Evolutionary conservation across 352 stramenopile genomes (phyloP).

Genomic region (Peronospora destructor): DNA sequence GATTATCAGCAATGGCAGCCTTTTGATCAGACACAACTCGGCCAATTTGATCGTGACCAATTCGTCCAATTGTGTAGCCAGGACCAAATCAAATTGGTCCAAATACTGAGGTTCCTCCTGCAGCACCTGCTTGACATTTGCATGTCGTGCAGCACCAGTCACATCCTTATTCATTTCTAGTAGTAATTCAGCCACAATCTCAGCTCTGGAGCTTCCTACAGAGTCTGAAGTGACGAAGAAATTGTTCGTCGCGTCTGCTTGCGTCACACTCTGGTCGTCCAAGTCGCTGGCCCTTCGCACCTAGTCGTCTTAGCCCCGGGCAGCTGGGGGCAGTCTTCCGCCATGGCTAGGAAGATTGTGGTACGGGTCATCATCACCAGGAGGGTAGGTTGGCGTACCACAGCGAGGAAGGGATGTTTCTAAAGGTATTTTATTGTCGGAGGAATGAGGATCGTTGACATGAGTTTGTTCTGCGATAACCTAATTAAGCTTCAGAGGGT

Average conservation of each 20-base stretch:
- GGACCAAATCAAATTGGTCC: conserved; percentile 75
- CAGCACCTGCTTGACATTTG: conserved; percentile 47
- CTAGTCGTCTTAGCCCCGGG: no score
- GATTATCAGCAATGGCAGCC: conserved; percentile 75
- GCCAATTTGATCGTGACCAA: conserved; percentile 47
- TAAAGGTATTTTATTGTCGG: no score
- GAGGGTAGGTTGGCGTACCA: no score
- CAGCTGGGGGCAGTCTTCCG: no score
- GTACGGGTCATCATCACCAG: no score
- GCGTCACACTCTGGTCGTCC: conserved; percentile 79
- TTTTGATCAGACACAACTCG: conserved; percentile 52
- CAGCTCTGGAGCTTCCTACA: conserved; percentile 60
- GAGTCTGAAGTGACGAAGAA: conserved; percentile 85
- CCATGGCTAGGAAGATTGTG: no score
- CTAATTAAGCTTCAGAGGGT: no score
- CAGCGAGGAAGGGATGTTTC: no score
- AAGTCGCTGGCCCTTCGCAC: no score
- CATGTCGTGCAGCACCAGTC: conserved; percentile 41
- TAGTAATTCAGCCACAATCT: conserved; percentile 80
- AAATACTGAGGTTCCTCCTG: conserved; percentile 49
- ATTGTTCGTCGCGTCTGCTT: conserved; percentile 86
- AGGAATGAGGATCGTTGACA: no score
- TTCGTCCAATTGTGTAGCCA: conserved; percentile 83
- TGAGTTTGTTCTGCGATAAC: no score
- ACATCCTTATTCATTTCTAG: conserved; percentile 95